These are phyloP conservation scores for Mycosarcoma mackinlayi DNA, from an alignment of 1,284 basidiomycete species.

Conservation along the genomic window DNA sequence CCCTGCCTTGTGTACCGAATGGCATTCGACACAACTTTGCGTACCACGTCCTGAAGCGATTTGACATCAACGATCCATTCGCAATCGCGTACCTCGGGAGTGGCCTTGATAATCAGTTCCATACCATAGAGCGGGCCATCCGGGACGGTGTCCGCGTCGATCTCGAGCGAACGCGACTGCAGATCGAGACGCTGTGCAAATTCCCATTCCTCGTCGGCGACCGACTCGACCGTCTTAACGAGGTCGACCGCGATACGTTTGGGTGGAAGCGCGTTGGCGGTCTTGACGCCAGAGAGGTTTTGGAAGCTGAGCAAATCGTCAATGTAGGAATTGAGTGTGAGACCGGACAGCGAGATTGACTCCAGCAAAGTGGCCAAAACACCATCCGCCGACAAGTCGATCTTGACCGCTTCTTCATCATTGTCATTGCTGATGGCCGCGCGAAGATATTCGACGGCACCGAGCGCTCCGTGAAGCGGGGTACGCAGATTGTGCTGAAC, in stretches of 20 bases:
- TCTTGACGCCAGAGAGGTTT: slow-evolving; percentile 42
- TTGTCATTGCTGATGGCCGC: slow-evolving; percentile 28
- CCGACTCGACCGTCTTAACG: slow-evolving; percentile 45
- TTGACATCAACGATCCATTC: slow-evolving; percentile 35
- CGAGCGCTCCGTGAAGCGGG: slow-evolving; percentile 58
- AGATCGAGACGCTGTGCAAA: slow-evolving; percentile 44
- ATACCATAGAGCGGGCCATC: slow-evolving; percentile 24
- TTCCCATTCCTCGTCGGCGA: slow-evolving; percentile 53
- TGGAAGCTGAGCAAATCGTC: slow-evolving; percentile 61
- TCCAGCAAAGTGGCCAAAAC: slow-evolving; percentile 50
- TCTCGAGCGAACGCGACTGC: slow-evolving; percentile 28
- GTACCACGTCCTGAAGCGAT: slow-evolving; percentile 44
- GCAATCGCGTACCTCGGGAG: slow-evolving; percentile 22
- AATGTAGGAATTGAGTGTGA: slow-evolving; percentile 54
- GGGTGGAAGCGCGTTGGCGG: neutral
- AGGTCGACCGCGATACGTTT: slow-evolving; percentile 27
- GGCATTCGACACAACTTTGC: slow-evolving; percentile 55
- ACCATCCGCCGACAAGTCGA: slow-evolving; percentile 47
- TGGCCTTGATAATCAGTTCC: slow-evolving; percentile 52
- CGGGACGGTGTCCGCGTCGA: slow-evolving; percentile 1
- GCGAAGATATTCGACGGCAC: slow-evolving; percentile 54
- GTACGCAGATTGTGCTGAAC: slow-evolving; percentile 60
- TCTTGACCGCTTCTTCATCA: slow-evolving; percentile 24
- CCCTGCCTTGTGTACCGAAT: slow-evolving; percentile 50
- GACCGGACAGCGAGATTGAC: slow-evolving; percentile 49